Percentiles rank a stretch among this genome's conserved stretches.
Conservation (phyloP, 148 eudicot species). For the Tetragonia tetragonoides region DNA sequence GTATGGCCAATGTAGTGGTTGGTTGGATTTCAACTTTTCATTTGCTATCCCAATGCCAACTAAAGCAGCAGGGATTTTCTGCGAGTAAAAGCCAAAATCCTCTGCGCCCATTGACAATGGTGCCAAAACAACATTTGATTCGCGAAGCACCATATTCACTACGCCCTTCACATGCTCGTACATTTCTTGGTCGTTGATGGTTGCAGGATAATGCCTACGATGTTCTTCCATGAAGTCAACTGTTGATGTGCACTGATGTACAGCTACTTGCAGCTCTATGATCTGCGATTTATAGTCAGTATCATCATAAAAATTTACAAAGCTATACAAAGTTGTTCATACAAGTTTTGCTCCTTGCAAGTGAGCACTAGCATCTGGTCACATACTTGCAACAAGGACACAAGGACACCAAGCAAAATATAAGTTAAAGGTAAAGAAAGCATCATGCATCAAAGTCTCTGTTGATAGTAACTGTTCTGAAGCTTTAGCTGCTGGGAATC, state of each 20-base stretch:
- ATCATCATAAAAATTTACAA: no score
- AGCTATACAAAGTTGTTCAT: not conserved
- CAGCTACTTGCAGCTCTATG: conserved; percentile 37
- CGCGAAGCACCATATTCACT: conserved; percentile 32
- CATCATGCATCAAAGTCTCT: not conserved
- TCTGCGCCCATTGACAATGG: conserved; percentile 36
- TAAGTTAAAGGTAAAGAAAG: not conserved
- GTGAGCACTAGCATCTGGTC: no score
- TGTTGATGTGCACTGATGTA: conserved; percentile 32
- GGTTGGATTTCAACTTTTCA: conserved; percentile 14
- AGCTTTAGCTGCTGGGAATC: not conserved
- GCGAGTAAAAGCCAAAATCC: conserved; percentile 45
- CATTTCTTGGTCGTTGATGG: conserved; percentile 30
- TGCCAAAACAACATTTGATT: conserved; percentile 25
- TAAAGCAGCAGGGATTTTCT: conserved; percentile 31
- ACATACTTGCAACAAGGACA: not conserved
- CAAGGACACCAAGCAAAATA: not conserved
- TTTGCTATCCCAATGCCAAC: conserved; percentile 32
- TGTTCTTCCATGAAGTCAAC: conserved; percentile 47
- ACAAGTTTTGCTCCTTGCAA: not conserved
- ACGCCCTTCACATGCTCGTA: conserved; percentile 27
- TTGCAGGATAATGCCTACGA: conserved; percentile 34
- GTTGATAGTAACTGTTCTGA: not conserved
- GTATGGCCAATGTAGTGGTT: conserved; percentile 32
- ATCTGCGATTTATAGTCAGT: conserved; percentile 19